Percentiles rank a stretch among this genome's conserved stretches.
These are phyloP conservation scores for Sarocladium strictum DNA, from an alignment of 2,329 filamentous ascomycete genomes.

Conservation along the genomic window DNA sequence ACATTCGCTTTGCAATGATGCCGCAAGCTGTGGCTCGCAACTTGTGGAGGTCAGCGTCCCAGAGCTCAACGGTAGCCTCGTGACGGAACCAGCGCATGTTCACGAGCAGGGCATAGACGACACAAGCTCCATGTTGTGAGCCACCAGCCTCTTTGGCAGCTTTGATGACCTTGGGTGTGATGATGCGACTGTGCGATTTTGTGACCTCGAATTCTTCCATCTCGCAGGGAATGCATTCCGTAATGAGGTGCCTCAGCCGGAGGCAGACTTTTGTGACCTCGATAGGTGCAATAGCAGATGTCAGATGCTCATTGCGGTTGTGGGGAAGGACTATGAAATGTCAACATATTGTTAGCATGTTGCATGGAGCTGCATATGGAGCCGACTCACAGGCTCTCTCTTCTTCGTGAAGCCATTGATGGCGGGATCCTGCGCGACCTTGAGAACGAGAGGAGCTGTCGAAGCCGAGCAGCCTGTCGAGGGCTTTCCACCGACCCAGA, in stretches of 20 bases:
- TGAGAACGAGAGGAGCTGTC: slow-evolving; percentile 14
- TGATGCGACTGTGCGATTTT: slow-evolving; percentile 74
- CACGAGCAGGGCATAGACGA: slow-evolving; percentile 74
- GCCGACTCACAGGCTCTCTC: slow-evolving; percentile 37
- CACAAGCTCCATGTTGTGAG: slow-evolving; percentile 66
- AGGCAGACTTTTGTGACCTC: slow-evolving; percentile 88
- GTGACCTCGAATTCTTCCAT: slow-evolving; percentile 71
- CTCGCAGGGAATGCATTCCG: slow-evolving; percentile 85
- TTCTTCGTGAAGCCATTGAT: slow-evolving; percentile 35
- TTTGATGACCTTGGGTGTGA: slow-evolving; percentile 71
- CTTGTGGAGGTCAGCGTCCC: slow-evolving; percentile 82
- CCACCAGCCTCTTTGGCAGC: slow-evolving; percentile 81
- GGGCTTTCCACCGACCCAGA: slow-evolving; percentile 20
- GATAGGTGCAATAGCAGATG: slow-evolving; percentile 64
- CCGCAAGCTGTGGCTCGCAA: slow-evolving; percentile 79
- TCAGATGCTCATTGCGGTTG: slow-evolving; percentile 49
- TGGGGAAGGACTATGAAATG: slow-evolving; percentile 55
- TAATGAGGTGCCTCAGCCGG: slow-evolving; percentile 83
- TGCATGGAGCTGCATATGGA: background rate
- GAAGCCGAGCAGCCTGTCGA: slow-evolving; percentile 24
- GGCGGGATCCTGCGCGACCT: slow-evolving; percentile 15
- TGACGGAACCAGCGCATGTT: slow-evolving; percentile 68
- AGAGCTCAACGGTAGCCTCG: slow-evolving; percentile 76
- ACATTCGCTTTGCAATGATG: slow-evolving; percentile 78
- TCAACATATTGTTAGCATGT: background rate